Percentiles rank a stretch among this genome's conserved stretches.
These are phyloP conservation scores for Adansonia gregorii DNA, from an alignment of 441 rosid genomes.

Conservation along the genomic window DNA sequence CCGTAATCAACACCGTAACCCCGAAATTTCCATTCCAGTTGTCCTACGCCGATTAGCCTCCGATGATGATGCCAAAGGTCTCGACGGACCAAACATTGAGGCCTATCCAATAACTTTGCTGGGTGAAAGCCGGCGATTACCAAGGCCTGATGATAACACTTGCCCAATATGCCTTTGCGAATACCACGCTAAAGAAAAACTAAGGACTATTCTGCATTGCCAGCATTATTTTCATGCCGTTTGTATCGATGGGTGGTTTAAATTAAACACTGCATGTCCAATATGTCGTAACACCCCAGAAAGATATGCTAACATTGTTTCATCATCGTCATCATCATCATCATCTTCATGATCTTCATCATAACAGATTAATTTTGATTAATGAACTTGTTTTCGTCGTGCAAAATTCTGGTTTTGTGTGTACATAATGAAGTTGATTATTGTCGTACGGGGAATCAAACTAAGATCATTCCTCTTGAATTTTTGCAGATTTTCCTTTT, in stretches of 20 bases:
- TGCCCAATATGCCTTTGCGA: constrained; percentile 61
- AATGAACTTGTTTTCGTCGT: not conserved
- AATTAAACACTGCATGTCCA: constrained; percentile 54
- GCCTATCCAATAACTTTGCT: constrained; percentile 52
- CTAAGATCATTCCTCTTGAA: too few relatives aligned
- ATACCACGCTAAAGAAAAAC: constrained; percentile 49
- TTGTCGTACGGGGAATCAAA: not conserved
- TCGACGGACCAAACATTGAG: constrained; percentile 47
- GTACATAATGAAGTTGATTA: not conserved
- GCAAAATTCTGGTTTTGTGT: not conserved
- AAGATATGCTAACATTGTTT: constrained; percentile 20
- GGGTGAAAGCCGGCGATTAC: constrained; percentile 44
- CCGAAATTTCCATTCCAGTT: not conserved
- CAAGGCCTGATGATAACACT: constrained; percentile 46
- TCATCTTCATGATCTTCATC: constrained; percentile 27
- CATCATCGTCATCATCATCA: constrained; percentile 19
- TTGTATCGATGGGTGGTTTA: constrained; percentile 65
- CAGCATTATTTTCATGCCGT: constrained; percentile 55
- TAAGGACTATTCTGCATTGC: constrained; percentile 62
- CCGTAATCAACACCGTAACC: not conserved
- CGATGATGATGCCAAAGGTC: constrained; percentile 31
- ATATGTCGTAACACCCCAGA: constrained; percentile 64
- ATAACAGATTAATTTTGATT: not conserved
- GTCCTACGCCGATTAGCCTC: not conserved
- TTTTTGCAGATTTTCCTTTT: not conserved